Conservation (phyloP, 1,284 basidiomycete species). For the Meira miltonrushii region DNA sequence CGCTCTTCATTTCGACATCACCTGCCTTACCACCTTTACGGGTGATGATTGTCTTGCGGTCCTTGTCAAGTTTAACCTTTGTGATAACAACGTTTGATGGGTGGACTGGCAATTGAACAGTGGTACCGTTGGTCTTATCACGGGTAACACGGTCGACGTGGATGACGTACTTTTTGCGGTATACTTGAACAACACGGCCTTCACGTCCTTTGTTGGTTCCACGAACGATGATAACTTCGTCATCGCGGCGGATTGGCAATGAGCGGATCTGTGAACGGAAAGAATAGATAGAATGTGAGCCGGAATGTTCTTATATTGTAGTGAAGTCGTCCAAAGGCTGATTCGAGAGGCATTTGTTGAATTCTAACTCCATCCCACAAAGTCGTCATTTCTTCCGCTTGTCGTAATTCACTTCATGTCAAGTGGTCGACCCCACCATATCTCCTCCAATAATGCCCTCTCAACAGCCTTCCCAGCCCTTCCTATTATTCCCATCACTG, state of each 20-base stretch:
- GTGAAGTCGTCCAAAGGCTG: too few species aligned
- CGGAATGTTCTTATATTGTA: too few species aligned
- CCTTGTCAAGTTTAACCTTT: slow-evolving; percentile 52
- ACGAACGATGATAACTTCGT: slow-evolving; percentile 88
- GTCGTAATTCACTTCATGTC: slow-evolving; percentile 12
- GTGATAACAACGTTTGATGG: slow-evolving; percentile 92
- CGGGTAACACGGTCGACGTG: slow-evolving; percentile 96
- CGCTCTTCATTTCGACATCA: slow-evolving; percentile 12
- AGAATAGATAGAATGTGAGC: slow-evolving; percentile 1
- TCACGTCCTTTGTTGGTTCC: slow-evolving; percentile 69
- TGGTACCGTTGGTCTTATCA: slow-evolving; percentile 96
- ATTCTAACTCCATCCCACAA: neutral
- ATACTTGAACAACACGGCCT: slow-evolving; percentile 67
- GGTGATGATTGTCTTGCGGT: slow-evolving; percentile 27
- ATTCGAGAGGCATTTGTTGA: too few species aligned
- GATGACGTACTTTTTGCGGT: slow-evolving; percentile 99
- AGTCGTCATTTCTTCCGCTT: neutral
- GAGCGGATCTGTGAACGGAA: slow-evolving; percentile 67
- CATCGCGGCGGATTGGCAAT: slow-evolving; percentile 93
- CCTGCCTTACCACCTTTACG: slow-evolving; percentile 14
- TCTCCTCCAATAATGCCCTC: neutral
- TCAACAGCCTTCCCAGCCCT: neutral
- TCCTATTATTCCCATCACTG: neutral
- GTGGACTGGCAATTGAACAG: slow-evolving; percentile 88
- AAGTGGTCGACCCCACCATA: neutral